Percentiles rank a stretch among this genome's conserved stretches.
Evolutionary conservation across 1,284 basidiomycete species (phyloP).

Genomic region (Cryptococcus sp.): DNA sequence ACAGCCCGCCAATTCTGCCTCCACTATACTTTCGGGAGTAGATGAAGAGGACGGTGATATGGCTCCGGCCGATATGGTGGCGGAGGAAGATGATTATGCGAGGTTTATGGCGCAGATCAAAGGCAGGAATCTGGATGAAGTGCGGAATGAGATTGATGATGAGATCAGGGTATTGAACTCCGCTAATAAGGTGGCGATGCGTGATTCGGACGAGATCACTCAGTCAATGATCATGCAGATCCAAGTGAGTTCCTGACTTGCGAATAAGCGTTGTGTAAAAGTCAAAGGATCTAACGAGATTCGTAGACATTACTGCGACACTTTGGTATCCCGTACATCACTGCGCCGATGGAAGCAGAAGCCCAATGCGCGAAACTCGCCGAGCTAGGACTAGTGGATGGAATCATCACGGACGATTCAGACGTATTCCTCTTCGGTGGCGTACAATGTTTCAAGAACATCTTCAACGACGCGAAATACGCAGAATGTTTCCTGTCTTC

Average conservation of each 20-base stretch:
- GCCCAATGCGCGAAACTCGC: conserved; percentile 96
- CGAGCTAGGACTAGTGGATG: conserved; percentile 82
- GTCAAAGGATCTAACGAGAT: conserved; percentile 5
- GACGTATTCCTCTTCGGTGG: conserved; percentile 99
- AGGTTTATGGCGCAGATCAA: conserved; percentile 87
- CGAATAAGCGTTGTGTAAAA: neutral
- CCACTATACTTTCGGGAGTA: conserved; percentile 27
- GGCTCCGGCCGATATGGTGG: conserved; percentile 62
- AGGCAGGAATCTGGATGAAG: conserved; percentile 74
- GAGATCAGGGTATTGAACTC: conserved; percentile 81
- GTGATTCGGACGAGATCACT: conserved; percentile 93
- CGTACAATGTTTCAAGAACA: conserved; percentile 91
- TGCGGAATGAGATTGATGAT: conserved; percentile 84
- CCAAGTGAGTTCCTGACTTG: conserved; percentile 62
- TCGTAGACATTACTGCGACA: conserved; percentile 76
- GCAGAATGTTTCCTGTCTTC: conserved; percentile 89
- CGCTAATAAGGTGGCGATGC: conserved; percentile 82
- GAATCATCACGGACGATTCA: conserved; percentile 98
- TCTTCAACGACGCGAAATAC: conserved; percentile 99
- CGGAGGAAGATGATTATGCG: conserved; percentile 88
- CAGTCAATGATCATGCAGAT: conserved; percentile 95
- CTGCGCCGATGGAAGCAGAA: conserved; percentile 98
- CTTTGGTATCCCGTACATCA: conserved; percentile 97
- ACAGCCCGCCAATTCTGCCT: conserved; percentile 22
- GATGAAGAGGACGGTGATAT: conserved; percentile 61